Conservation (phyloP, 1,284 basidiomycete species). For the Austropuccinia psidii region DNA sequence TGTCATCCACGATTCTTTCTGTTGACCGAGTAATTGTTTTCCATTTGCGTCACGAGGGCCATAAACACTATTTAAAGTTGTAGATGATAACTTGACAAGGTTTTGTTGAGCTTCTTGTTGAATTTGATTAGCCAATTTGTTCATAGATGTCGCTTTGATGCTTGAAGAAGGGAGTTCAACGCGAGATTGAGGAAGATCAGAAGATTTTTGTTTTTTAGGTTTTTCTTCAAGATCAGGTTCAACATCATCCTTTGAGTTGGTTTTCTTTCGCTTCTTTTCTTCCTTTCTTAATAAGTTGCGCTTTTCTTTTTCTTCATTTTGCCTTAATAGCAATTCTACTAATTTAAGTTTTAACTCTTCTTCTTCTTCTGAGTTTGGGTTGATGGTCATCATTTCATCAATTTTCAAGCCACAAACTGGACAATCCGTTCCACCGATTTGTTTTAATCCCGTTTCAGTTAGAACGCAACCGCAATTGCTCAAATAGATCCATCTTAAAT, state of each 20-base stretch:
- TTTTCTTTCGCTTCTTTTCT: constrained; percentile 31
- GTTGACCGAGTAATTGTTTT: constrained; percentile 35
- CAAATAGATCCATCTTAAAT: constrained; percentile 70
- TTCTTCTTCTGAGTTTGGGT: constrained; percentile 24
- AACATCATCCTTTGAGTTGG: background rate
- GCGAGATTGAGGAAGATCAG: background rate
- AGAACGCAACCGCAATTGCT: constrained; percentile 81
- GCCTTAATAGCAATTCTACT: constrained; percentile 7
- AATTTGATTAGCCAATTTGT: constrained; percentile 22
- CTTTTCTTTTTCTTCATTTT: constrained; percentile 28
- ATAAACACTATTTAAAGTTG: constrained; percentile 26
- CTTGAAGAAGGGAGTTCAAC: background rate
- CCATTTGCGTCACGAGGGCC: constrained; percentile 35
- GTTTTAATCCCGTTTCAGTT: constrained; percentile 64
- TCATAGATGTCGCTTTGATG: constrained; percentile 15
- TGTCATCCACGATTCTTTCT: constrained; percentile 38
- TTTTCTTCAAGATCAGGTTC: background rate
- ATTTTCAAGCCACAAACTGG: constrained; percentile 21
- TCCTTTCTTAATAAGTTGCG: constrained; percentile 30
- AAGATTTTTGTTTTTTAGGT: background rate
- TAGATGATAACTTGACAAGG: constrained; percentile 34
- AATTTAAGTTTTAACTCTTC: constrained; percentile 26
- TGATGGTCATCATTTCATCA: constrained; percentile 19
- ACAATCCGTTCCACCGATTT: constrained; percentile 43
- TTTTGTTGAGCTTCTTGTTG: constrained; percentile 35